Conservation (phyloP, 345 rosid genomes). For the Salix dunnii region DNA sequence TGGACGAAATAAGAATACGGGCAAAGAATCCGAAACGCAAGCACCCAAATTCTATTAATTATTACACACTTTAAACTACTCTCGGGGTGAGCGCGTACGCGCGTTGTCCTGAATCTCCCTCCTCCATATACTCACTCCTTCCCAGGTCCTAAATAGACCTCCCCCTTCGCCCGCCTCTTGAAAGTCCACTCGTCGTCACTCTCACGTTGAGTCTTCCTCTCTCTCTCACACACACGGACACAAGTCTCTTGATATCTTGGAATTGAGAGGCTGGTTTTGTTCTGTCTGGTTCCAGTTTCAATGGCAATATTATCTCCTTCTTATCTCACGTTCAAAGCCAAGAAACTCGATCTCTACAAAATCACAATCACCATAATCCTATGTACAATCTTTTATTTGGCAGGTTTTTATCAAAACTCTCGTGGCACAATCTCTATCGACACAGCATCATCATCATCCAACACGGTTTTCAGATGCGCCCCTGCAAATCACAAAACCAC, state of each 20-base stretch:
- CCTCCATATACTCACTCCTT: background rate
- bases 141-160: background rate
- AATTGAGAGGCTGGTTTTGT: background rate
- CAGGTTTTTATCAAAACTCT: constrained; percentile 50
- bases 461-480: background rate
- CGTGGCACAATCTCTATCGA: constrained; percentile 9
- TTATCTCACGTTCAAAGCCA: constrained; percentile 28
- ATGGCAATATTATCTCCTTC: constrained; percentile 6
- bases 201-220: background rate
- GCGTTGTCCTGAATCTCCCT: background rate
- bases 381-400: constrained; percentile 49
- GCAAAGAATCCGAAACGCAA: background rate
- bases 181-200: constrained; percentile 7
- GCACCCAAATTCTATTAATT: background rate
- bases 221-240: background rate
- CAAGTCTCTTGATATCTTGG: background rate
- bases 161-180: background rate
- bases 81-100: constrained; percentile 5
- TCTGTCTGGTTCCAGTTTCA: background rate
- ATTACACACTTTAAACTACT: background rate
- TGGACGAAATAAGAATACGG: background rate
- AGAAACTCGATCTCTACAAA: constrained; percentile 43
- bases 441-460: background rate
- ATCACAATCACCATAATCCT: constrained; percentile 36
- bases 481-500: constrained; percentile 3